Conservation (phyloP, 1,284 basidiomycete genomes). For the Lentinula novae-zelandiae region DNA sequence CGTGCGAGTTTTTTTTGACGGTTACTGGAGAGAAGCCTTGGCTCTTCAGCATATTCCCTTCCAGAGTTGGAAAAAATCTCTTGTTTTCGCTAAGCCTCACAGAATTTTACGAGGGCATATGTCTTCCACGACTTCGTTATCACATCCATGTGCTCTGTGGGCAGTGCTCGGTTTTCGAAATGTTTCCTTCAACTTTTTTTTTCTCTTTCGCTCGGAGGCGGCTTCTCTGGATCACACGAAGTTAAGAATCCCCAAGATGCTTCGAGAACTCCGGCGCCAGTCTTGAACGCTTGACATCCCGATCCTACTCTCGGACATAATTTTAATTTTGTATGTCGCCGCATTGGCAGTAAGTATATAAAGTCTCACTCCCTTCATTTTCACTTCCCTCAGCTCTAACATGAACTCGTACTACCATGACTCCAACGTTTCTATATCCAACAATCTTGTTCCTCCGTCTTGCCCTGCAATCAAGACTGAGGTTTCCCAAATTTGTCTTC, state of each 20-base stretch:
- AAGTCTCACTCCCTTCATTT: neutral
- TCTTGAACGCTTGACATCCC: constrained; percentile 3
- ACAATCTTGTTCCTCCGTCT: neutral
- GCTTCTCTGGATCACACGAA: neutral
- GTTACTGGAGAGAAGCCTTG: neutral
- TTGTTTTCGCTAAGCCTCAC: neutral
- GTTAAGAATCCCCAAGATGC: neutral
- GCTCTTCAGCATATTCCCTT: neutral
- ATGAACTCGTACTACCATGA: neutral
- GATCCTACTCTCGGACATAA: neutral
- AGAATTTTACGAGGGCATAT: no score
- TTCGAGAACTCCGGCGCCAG: constrained; percentile 1
- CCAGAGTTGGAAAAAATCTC: neutral
- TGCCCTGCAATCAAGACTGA: neutral
- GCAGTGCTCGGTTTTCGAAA: neutral
- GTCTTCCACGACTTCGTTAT: no score
- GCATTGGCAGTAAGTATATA: constrained; percentile 1
- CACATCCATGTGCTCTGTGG: neutral
- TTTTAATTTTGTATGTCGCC: constrained; percentile 5
- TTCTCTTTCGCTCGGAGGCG: neutral
- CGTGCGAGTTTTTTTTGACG: neutral
- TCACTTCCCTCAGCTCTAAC: neutral
- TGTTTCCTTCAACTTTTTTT: neutral
- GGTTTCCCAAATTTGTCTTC: neutral
- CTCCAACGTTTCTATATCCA: neutral